Evolutionary conservation across 2,329 filamentous ascomycete species (phyloP), one percentile per base, ranked within the genome.

Genomic region (Penicillium hordei): DNA sequence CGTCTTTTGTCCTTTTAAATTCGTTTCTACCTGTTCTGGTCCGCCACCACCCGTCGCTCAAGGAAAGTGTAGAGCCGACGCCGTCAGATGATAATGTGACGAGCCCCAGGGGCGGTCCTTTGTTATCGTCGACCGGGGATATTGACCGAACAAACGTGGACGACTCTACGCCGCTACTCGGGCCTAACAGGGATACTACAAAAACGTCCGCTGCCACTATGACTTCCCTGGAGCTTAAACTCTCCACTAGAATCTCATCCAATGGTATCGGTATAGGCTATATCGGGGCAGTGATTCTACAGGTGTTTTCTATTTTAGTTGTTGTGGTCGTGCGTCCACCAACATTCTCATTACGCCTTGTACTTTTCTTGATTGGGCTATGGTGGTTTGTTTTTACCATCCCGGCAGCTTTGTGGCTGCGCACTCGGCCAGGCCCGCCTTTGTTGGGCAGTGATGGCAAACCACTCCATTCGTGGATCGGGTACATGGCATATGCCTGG

Each of bases 361-460:
- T 94, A 0, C 82, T 99, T 10, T 92, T 95, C 73, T 77, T 93
- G 57, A 87, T 97, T 52, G 94, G 94, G 34, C 74, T 86, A 29
- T 99, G 94, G 94, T 99, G 94, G 94, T 86, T 93, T 44, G 58
- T 89, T 34, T 97, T 99, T 72, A 95, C 91, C 4, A 86, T 97
- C 55, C 94, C 94, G 0, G 87, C 91, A 0, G 91, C 90, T 2
- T 75, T 95, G 66, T 97, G 92, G 89, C 81, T 99, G 31, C 87
- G 93, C 40, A 87, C 93, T 4, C 86, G 94, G 51, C 94, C 94
- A 1, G 94, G 94, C 0, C 94, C 94, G 29, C 92, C 93, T 0
- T 76, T 96, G 9, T 75, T 67, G 38, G 70, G 55, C 29, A 71
- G 46, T 52, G 65, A 69, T 48, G 67, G 73, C 12, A 73, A 75